Evolutionary conservation across 768 basidiomycete species (phyloP), one percentile per base, ranked within the genome.

Genomic region (Cystoderma amianthinum): DNA sequence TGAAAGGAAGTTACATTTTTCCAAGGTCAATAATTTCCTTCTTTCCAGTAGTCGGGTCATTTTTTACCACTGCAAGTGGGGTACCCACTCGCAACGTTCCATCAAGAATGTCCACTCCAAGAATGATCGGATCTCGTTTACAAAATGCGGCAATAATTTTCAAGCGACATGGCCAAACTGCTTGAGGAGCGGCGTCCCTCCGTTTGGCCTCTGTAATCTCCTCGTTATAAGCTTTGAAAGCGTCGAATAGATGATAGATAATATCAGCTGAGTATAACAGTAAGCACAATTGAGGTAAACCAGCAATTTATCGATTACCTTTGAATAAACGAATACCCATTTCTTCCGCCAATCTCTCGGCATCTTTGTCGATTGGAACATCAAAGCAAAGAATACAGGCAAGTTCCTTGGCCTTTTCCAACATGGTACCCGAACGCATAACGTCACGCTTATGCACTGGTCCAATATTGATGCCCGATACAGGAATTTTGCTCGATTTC

Each of bases 361-460:
- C 91, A 25, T 98, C 95, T 61, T 80, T 94, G 63, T 98, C 95
- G 17, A 98, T 79, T 2, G 81, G 57, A 5, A 99, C 96, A 61
- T 99, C 96, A 66, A 99, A 99, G 58, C 91, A 94, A 44, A 99
- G 82, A 46, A 98, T 85, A 53, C 89, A 88, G 4, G 95, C 92
- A 22, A 94, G 77, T 56, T 98, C 95, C 58, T 90, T 93, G 9
- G 92, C 92, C 59, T 83, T 90, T 66, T 98, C 95, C 55, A 98
- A 64, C 94, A 97, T 97, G 3, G 85, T 86, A 24, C 86, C 84
- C 32, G 86, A 69, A 38, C 91, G 85, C 82, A 93, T 94, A 46
- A 99, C 72, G 55, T 97, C 93, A 59, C 81, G 90, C 69, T 92
- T 94, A 69, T 92, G 85, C 12, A 99, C 88, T 5, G 95, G 94